Evolutionary conservation across 2,329 filamentous ascomycete genomes (phyloP), one percentile per base, ranked within the genome.

Genomic region (Colletotrichum paranaense): DNA sequence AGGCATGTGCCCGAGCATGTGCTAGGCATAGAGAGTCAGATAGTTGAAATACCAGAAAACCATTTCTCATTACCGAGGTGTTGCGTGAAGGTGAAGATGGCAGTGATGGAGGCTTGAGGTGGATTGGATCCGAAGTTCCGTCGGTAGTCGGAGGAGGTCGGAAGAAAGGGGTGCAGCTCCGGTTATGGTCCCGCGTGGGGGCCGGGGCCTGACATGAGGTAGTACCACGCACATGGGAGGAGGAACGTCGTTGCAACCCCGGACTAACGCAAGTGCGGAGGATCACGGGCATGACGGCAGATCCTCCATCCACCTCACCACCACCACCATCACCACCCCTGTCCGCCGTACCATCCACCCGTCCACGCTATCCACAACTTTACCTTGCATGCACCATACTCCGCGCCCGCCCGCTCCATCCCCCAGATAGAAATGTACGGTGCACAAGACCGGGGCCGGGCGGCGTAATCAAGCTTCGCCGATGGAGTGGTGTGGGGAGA

Each of bases 41-140:
- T 56, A 72, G 30, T 35, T 63, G 14, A 35, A 64, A 58, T 59
- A 46, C 46, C 46, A 53, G 38, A 42, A 55, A 58, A 7, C 42
- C 52, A 59, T 32, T 24, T 32, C 11, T 24, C 16, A 28, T 26
- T 19, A 28, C 52, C 52, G 52, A 49, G 52, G 52, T 26, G 38
- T 42, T 42, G 38, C 38, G 38, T 30, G 9, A 14, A 64, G 16
- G 6, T 26, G 2, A 38, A 28, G 30, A 16, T 35, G 11, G 32
- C 32, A 42, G 32, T 4, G 52, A 57, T 22, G 16, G 2, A 9
- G 14, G 8, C n/a, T 16, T 14, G 12, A 7, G 42, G 30, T 32
- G 30, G 28, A 28, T 28, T 28, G 6, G 6, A 28, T n/a, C 0
- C 8, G 3, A 0, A 49, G 42, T 9, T n/a, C 19, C 42, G 42